Evolutionary conservation across 805 yeast genomes (phyloP), one percentile per base, ranked within the genome.

Genomic region (Wickerhamomyces rabaulensis): DNA sequence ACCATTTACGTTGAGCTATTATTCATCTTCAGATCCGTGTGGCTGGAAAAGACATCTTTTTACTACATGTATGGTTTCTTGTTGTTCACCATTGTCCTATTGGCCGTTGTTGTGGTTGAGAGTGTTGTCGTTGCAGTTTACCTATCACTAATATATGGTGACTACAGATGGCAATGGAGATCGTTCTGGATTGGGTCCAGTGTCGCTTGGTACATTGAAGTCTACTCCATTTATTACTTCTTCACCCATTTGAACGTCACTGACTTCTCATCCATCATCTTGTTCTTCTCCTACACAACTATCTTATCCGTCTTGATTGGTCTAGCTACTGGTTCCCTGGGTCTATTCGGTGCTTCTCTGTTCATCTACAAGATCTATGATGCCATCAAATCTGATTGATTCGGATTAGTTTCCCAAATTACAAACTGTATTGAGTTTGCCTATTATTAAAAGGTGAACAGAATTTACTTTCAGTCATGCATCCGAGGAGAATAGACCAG

Each of bases 1-100:
- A 80, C 88, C 12, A 81, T 87, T n/a, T 84, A 83, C 59, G 89
- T 86, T 46, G 96, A 89, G 59, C 68, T 89, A 49, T 66, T 80
- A 46, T 84, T 81, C 62, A 74, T 87, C 25, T 81, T 85, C 68
- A 80, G 86, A 61, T 79, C 91, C 2, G 70, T 87, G 10, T 87
- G 95, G 92, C 68, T 83, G 48, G 90, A 86, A 57, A 84, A 84
- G 62, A 78, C 90, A 0, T 78, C 91, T 3, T 86, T 80, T 57
- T 86, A 85, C 64, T 85, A 82, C 68, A 77, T 82, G 76, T 88
- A 85, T 63, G 94, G 95, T 3, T 88, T 87, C 59, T 67, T 89
- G 20, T 71, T 84, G 20, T 67, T 80, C 23, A 84, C 89, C 5
- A 72, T 81, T 27, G 49, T 79, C 6, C 66, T 87, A 39, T 69